Percentiles rank a stretch among this genome's conserved stretches.
Conservation (phyloP, 2,329 filamentous ascomycete species). For the Pseudogymnoascus sp. region DNA sequence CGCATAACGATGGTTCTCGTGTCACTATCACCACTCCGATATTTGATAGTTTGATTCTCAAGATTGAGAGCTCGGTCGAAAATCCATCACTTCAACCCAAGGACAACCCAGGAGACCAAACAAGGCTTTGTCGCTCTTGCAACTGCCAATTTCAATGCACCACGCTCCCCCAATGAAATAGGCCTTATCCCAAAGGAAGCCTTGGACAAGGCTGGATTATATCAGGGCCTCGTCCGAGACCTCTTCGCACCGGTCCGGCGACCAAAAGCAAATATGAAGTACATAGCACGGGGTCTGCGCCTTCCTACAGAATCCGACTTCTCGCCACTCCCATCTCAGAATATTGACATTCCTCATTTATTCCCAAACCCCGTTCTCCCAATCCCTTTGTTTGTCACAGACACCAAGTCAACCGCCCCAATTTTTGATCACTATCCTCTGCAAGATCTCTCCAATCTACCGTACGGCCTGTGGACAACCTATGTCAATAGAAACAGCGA, state of each 20-base stretch:
- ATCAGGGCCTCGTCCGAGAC: constrained; percentile 11
- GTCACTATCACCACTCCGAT: too few species aligned
- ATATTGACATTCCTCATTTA: background rate
- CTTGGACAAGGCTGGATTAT: constrained; percentile 11
- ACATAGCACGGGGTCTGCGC: constrained; percentile 12
- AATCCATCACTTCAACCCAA: constrained; percentile 1
- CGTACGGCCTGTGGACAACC: constrained; percentile 13
- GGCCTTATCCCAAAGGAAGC: constrained; percentile 12
- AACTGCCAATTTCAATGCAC: constrained; percentile 9
- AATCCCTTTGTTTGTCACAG: constrained; percentile 14
- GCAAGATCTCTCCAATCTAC: constrained; percentile 10
- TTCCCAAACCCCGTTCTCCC: constrained; percentile 9
- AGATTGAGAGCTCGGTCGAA: constrained; percentile 13
- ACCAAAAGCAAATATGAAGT: constrained; percentile 12
- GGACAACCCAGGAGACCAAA: constrained; percentile 13
- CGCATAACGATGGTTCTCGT: too few species aligned
- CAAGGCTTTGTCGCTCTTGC: constrained; percentile 11
- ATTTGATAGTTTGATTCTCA: constrained; percentile 10
- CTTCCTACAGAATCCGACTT: constrained; percentile 11
- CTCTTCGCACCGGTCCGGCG: constrained; percentile 13
- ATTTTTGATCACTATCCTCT: constrained; percentile 11
- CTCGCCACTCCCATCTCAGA: background rate
- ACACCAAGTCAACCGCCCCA: constrained; percentile 12
- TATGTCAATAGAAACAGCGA: background rate
- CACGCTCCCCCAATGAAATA: background rate